These are phyloP conservation scores for Mrakia blollopis DNA, from an alignment of 768 basidiomycete genomes.

Conservation along the genomic window DNA sequence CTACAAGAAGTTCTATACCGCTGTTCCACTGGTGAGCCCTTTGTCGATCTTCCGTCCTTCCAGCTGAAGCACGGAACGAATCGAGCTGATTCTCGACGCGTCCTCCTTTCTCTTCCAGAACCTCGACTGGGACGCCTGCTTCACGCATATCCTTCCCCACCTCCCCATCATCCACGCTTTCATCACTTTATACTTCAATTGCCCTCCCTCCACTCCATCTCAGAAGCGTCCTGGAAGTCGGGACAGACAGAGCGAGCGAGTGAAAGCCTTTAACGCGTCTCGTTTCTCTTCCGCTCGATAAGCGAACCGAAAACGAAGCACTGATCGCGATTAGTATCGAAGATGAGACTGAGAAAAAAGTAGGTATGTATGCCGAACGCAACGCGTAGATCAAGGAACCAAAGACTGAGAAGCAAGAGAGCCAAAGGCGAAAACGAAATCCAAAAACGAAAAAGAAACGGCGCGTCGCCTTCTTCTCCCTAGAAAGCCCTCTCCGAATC, in stretches of 20 bases:
- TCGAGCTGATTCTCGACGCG: background rate
- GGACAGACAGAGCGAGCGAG: too few relatives aligned
- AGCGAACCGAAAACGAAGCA: too few relatives aligned
- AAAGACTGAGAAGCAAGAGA: too few relatives aligned
- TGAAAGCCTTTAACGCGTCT: too few relatives aligned
- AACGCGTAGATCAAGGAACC: too few relatives aligned
- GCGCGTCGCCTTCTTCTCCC: background rate
- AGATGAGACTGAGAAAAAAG: too few relatives aligned
- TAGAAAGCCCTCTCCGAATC: background rate
- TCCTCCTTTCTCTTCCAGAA: background rate
- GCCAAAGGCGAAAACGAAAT: too few relatives aligned
- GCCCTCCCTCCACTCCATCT: background rate
- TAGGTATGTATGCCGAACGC: too few relatives aligned
- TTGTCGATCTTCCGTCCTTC: background rate
- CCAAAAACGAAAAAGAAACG: too few relatives aligned
- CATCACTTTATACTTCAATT: background rate
- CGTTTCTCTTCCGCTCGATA: too few relatives aligned
- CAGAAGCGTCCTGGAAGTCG: background rate
- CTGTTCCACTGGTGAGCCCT: background rate
- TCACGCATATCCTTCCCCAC: background rate
- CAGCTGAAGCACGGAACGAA: background rate
- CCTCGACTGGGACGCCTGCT: background rate
- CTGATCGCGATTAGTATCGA: too few relatives aligned
- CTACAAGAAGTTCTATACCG: background rate
- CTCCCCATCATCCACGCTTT: background rate